Evolutionary conservation across 2,329 filamentous ascomycete genomes (phyloP), one percentile per base, ranked within the genome.

Genomic region (Hypoxylon sp.): DNA sequence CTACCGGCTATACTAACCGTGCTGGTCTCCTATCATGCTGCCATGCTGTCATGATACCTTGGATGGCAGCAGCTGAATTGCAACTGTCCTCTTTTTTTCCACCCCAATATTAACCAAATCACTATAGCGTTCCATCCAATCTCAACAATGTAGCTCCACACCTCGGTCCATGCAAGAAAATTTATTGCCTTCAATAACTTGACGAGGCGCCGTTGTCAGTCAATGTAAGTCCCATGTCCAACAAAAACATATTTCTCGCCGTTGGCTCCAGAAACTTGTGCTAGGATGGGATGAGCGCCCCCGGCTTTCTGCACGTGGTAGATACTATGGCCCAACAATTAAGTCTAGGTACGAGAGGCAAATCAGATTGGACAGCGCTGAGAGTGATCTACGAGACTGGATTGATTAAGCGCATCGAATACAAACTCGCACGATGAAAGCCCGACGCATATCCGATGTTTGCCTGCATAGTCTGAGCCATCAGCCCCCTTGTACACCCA

Each of bases 381-480:
- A 52, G 43, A 55, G 43, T 39, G 60, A 47, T 63, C 37, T 57
- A 52, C 52, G 23, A 32, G 51, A 50, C 43, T 57, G 41, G 37
- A 52, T 63, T 58, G 67, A 43, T 21, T 58, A 54, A 54, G 54
- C 48, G 58, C 41, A 48, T 59, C 57, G 21, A 57, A 59, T 56
- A 48, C 53, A 53, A 59, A 65, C 61, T 65, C 53, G 64, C 57
- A 64, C 61, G 50, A 57, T 30, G 63, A 69, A 65, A 48, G 34
- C 61, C 67, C 61, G 64, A 58, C 45, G 57, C 65, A 61, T 59
- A 62, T 29, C 43, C 27, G 55, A 63, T 65, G 61, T 68, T 70
- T 70, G 64, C 65, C 61, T 68, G 67, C 67, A 68, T 67, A 54
- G 67, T 65, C 65, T 58, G 16, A 65, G 61, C 61, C 58, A 63